Conservation (phyloP, 345 rosid genomes). For the Pistacia vera region DNA sequence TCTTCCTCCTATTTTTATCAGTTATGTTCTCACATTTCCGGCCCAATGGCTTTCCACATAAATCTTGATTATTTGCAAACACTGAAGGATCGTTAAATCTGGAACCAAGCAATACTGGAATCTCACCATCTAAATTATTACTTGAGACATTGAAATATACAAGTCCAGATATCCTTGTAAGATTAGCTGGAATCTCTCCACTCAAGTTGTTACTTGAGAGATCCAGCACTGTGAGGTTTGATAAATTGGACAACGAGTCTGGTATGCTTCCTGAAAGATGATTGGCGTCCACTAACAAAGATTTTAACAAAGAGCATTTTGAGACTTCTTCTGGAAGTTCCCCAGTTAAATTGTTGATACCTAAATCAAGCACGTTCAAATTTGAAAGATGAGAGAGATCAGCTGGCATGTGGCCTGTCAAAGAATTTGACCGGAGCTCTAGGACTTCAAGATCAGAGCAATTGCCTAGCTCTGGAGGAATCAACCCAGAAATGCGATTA, state of each 20-base stretch:
- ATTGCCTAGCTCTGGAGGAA: constrained; percentile 82
- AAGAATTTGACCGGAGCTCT: constrained; percentile 60
- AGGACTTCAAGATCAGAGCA: constrained; percentile 85
- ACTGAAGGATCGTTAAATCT: constrained; percentile 60
- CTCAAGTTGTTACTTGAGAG: constrained; percentile 78
- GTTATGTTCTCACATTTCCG: constrained; percentile 42
- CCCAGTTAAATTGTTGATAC: constrained; percentile 70
- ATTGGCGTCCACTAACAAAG: constrained; percentile 61
- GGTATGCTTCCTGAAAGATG: constrained; percentile 77
- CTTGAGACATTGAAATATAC: constrained; percentile 71
- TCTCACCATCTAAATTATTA: constrained; percentile 72
- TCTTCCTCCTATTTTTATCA: constrained; percentile 52
- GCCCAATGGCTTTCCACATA: constrained; percentile 77
- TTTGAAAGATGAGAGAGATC: constrained; percentile 61
- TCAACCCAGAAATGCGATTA: constrained; percentile 63
- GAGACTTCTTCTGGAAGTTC: constrained; percentile 65
- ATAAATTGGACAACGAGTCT: constrained; percentile 51
- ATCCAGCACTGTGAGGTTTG: constrained; percentile 62
- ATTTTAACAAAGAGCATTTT: constrained; percentile 43
- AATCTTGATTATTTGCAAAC: constrained; percentile 53
- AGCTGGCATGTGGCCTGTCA: constrained; percentile 69
- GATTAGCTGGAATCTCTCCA: constrained; percentile 69
- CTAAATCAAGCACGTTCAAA: constrained; percentile 66
- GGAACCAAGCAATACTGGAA: constrained; percentile 59
- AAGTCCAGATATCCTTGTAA: constrained; percentile 49